These are phyloP conservation scores for Imleria badia DNA, from an alignment of 768 basidiomycete genomes.

Conservation along the genomic window DNA sequence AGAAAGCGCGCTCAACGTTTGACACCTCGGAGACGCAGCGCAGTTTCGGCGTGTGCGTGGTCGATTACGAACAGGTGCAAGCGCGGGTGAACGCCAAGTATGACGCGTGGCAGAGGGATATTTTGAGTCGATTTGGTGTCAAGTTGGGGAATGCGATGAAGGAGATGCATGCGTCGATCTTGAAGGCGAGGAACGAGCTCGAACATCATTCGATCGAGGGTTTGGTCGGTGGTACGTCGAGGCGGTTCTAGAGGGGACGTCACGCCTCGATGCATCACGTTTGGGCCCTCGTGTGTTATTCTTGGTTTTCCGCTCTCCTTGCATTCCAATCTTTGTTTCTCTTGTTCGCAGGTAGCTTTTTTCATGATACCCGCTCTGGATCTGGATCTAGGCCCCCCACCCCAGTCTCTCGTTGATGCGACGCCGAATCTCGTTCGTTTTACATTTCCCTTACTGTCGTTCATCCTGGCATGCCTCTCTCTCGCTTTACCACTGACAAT, in stretches of 20 bases:
- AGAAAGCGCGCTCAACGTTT: constrained; percentile 93
- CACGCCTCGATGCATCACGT: too few species aligned
- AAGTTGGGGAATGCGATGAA: constrained; percentile 96
- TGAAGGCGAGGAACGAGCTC: constrained; percentile 92
- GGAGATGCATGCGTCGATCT: constrained; percentile 91
- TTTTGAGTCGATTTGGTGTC: constrained; percentile 85
- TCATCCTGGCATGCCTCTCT: constrained; percentile 5
- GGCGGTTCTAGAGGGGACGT: constrained; percentile 44
- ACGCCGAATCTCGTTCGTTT: background rate
- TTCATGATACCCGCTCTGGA: constrained; percentile 17
- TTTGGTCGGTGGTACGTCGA: constrained; percentile 54
- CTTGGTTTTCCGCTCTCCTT: background rate
- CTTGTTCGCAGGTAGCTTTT: background rate
- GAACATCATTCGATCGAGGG: constrained; percentile 97
- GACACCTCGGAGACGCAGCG: constrained; percentile 95
- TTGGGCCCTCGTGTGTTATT: background rate
- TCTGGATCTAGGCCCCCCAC: constrained; percentile 10
- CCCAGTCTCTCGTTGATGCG: background rate
- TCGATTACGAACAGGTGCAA: constrained; percentile 98
- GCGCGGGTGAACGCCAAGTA: constrained; percentile 98
- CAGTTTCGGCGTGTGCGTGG: constrained; percentile 88
- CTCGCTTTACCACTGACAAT: background rate
- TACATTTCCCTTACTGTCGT: background rate
- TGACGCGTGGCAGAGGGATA: constrained; percentile 96
- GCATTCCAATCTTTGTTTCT: background rate